Conservation (phyloP, 306 rosid species). For the Mimosa pudica region DNA sequence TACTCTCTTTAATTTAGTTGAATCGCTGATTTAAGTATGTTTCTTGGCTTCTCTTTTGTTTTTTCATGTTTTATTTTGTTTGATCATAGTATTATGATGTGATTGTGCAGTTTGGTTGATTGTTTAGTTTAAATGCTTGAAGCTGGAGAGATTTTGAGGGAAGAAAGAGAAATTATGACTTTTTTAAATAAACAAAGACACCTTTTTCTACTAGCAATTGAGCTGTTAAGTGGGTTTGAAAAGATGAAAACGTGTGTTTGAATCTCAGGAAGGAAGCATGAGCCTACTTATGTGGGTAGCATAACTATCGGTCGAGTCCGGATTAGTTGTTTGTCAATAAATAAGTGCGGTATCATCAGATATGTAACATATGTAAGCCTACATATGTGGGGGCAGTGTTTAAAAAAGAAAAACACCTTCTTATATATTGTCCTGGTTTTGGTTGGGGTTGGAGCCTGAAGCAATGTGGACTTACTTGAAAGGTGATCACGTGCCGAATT, state of each 20-base stretch:
- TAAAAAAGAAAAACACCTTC: too few species aligned
- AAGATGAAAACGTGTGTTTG: too few species aligned
- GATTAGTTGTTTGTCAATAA: too few species aligned
- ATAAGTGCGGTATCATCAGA: too few species aligned
- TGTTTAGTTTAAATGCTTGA: constrained; percentile 6
- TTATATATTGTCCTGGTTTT: background rate
- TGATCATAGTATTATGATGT: constrained; percentile 40
- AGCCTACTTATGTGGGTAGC: too few species aligned
- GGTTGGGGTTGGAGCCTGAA: constrained; percentile 4
- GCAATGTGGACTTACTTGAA: background rate
- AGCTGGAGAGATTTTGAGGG: background rate
- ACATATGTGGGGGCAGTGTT: too few species aligned
- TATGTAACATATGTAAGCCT: too few species aligned
- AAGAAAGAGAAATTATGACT: background rate
- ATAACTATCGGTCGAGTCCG: too few species aligned
- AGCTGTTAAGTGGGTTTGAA: too few species aligned
- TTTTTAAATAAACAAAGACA: too few species aligned
- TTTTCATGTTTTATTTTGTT: background rate
- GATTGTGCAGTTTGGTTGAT: background rate
- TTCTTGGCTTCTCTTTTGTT: background rate
- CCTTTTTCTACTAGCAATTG: too few species aligned
- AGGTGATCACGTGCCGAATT: background rate
- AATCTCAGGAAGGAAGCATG: too few species aligned
- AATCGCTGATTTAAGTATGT: constrained; percentile 15
- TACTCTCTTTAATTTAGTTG: background rate